These are phyloP conservation scores for Populus alba DNA, from an alignment of 345 rosid species.

Conservation along the genomic window DNA sequence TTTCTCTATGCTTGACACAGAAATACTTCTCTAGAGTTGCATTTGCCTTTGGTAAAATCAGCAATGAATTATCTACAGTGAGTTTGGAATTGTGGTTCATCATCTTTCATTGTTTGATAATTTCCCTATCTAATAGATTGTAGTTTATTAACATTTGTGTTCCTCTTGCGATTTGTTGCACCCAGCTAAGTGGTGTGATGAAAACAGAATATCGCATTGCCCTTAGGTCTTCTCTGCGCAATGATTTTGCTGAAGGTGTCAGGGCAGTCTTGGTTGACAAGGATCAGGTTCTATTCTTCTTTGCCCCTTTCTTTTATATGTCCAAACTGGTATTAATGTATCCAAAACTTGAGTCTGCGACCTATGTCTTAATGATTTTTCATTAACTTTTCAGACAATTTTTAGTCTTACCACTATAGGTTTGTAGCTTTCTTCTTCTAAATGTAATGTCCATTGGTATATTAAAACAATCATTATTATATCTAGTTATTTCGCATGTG, in stretches of 20 bases:
- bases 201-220: slow-evolving; percentile 85
- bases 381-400: neutral
- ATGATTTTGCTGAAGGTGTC: slow-evolving; percentile 86
- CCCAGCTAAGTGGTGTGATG: slow-evolving; percentile 79
- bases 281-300: slow-evolving; percentile 68
- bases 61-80: slow-evolving; percentile 56
- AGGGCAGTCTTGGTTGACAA: slow-evolving; percentile 93
- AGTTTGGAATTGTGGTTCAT: slow-evolving; percentile 23
- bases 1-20: slow-evolving; percentile 79
- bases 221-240: slow-evolving; percentile 58
- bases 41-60: slow-evolving; percentile 53
- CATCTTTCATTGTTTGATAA: neutral
- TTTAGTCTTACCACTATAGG: neutral
- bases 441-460: neutral
- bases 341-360: neutral
- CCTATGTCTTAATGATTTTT: neutral
- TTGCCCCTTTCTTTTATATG: neutral
- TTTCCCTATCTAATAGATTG: neutral
- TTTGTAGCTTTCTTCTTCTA: neutral
- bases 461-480: neutral
- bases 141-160: neutral
- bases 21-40: slow-evolving; percentile 72
- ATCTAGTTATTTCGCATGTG: neutral
- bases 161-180: slow-evolving; percentile 9
- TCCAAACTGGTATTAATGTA: neutral